These are phyloP conservation scores for Zasmidium angulare DNA, from an alignment of 2,329 filamentous ascomycete genomes.

Conservation along the genomic window DNA sequence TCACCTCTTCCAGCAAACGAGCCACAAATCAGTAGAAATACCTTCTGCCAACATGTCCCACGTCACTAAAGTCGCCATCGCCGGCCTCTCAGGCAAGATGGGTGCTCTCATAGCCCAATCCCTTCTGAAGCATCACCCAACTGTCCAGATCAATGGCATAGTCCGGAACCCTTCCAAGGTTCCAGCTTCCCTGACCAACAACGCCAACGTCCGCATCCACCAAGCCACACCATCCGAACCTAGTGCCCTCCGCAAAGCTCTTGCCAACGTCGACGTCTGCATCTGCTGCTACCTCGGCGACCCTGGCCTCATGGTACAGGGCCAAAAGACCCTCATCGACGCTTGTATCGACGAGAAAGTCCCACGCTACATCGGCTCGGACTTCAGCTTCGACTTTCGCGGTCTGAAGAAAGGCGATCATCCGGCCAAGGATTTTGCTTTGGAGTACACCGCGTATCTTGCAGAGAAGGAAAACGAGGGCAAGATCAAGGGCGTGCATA, in stretches of 20 bases:
- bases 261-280: not conserved
- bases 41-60: not conserved
- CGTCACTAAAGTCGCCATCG: not conserved
- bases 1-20: not conserved
- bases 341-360: not conserved
- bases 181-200: not conserved
- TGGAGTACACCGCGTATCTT: not conserved
- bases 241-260: not conserved
- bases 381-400: not conserved
- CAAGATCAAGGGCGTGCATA: not conserved
- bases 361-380: not conserved
- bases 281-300: not conserved
- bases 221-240: not conserved
- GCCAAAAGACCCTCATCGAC: not conserved
- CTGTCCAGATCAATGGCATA: not conserved
- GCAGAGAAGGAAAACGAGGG: not conserved
- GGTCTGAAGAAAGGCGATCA: not conserved
- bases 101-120: not conserved
- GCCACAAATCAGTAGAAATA: not conserved
- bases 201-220: not conserved
- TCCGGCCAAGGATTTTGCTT: not conserved
- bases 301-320: not conserved
- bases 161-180: not conserved
- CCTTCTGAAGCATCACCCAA: not conserved
- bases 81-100: not conserved